Conservation (phyloP, 2,329 filamentous ascomycete species). For the Hypoxylon sp. region DNA sequence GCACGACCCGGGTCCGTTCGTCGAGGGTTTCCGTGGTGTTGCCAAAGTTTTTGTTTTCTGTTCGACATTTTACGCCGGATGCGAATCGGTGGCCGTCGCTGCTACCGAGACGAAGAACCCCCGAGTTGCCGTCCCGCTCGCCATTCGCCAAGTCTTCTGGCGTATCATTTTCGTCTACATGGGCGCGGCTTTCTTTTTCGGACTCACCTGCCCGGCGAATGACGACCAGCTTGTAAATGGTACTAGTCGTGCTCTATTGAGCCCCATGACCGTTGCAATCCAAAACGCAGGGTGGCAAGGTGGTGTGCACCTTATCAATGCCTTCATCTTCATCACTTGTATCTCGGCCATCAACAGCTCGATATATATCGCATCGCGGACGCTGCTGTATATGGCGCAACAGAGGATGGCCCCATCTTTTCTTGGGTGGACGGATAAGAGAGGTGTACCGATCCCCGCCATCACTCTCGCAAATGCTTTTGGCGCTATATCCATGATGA, state of each 20-base stretch:
- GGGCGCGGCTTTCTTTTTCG: conserved; percentile 81
- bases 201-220: conserved; percentile 80
- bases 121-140: conserved; percentile 67
- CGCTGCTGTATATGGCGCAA: conserved; percentile 82
- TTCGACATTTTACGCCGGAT: conserved; percentile 79
- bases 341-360: conserved; percentile 80
- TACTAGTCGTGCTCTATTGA: conserved; percentile 74
- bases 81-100: conserved; percentile 70
- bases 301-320: conserved; percentile 83
- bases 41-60: conserved; percentile 78
- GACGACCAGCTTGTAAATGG: conserved; percentile 74
- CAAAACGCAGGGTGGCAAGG: conserved; percentile 80
- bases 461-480: conserved; percentile 79
- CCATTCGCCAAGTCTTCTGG: conserved; percentile 73
- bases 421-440: conserved; percentile 75
- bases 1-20: conserved; percentile 78
- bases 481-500: conserved; percentile 82
- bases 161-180: conserved; percentile 76
- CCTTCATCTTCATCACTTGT: conserved; percentile 81
- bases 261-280: conserved; percentile 81
- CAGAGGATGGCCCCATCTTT: conserved; percentile 78
- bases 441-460: conserved; percentile 72
- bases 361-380: conserved; percentile 83
- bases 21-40: conserved; percentile 76
- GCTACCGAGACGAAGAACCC: conserved; percentile 74